A percentile compares a stretch with the other conserved stretches of the same genome.
These are phyloP conservation scores for Calonectria pseudoreteaudii DNA, from an alignment of 2,329 filamentous ascomycete species.

Conservation along the genomic window DNA sequence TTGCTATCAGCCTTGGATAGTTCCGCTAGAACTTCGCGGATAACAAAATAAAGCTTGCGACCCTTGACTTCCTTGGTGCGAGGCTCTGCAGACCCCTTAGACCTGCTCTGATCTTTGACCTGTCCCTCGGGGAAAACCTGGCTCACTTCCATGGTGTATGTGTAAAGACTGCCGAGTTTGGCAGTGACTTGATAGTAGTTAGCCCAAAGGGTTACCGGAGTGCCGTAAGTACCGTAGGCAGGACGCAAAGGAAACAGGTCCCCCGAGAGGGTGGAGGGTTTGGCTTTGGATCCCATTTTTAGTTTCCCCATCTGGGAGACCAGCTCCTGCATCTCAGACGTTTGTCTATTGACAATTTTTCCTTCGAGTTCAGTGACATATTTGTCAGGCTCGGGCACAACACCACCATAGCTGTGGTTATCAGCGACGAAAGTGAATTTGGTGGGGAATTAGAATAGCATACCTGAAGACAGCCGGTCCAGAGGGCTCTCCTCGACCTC, in stretches of 20 bases:
- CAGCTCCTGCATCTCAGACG: conserved; percentile 45
- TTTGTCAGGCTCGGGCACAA: conserved; percentile 39
- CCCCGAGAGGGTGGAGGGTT: conserved; percentile 8
- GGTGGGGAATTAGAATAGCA: not conserved
- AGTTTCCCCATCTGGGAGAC: conserved; percentile 52
- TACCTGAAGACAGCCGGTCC: conserved; percentile 35
- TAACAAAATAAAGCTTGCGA: conserved; percentile 56
- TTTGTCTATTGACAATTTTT: conserved; percentile 48
- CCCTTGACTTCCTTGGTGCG: conserved; percentile 51
- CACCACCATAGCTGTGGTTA: conserved; percentile 37
- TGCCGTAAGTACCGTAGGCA: conserved; percentile 60
- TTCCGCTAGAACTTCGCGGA: conserved; percentile 52
- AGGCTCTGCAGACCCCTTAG: conserved; percentile 12
- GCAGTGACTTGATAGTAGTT: conserved; percentile 65
- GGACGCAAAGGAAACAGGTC: conserved; percentile 60
- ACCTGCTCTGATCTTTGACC: conserved; percentile 16
- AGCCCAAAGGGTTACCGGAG: conserved; percentile 59
- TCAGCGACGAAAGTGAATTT: conserved; percentile 14
- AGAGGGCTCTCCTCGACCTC: conserved; percentile 21
- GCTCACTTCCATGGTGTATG: conserved; percentile 58
- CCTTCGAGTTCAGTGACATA: conserved; percentile 54
- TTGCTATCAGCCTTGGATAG: conserved; percentile 48
- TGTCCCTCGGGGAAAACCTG: conserved; percentile 32
- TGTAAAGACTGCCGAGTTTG: conserved; percentile 52
- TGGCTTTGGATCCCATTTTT: conserved; percentile 37